Evolutionary conservation across 768 basidiomycete genomes (phyloP), one percentile per base, ranked within the genome.

Genomic region (Rhodotorula toruloides): DNA sequence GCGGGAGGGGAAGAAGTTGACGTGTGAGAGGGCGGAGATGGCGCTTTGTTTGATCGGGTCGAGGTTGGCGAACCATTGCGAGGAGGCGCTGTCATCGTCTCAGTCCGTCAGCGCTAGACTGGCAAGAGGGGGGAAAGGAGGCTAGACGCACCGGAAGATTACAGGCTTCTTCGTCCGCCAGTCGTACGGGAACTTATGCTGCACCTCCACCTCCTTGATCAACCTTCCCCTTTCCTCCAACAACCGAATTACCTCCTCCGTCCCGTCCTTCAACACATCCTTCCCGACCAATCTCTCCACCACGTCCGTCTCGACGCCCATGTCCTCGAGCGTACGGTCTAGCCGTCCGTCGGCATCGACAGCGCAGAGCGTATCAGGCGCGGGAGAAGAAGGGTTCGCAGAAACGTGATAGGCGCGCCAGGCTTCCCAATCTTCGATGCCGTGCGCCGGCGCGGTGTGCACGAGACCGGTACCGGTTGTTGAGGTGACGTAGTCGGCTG

Each of bases 31-130:
- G 0, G 90, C 86, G 13, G 79, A 70, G 31, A 93, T 73, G 0
- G 94, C 91, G 54, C 82, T 77, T 1, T 83, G 82, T 75, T 96
- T 96, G 79, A 99, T 88, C 49, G 81, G 79, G 55, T 89, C 89
- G 31, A 98, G 79, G 75, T 94, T 89, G 7, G 93, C 91, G 75
- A 99, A 99, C 94, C 94, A 99, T 72, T 98, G 94, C 0, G 89
- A 90, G 3, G 93, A 97, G 0, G 92, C 90, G 22, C 90, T 90
- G 69, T 54, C 40, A 61, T 16, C n/a, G 27, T 39, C 32, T 50
- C 49, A 34, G 37, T 21, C n/a, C 9, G 34, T 40, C 39, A 37
- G 13, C 5, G 13, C 22, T 5, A 3, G n/a, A 12, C 43, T 14
- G 7, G 14, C 11, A 17, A 7, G 25, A 42, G 37, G 27, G 54